Evolutionary conservation across 2,329 filamentous ascomycete genomes (phyloP), one percentile per base, ranked within the genome.

Genomic region (Didymella segeticola): DNA sequence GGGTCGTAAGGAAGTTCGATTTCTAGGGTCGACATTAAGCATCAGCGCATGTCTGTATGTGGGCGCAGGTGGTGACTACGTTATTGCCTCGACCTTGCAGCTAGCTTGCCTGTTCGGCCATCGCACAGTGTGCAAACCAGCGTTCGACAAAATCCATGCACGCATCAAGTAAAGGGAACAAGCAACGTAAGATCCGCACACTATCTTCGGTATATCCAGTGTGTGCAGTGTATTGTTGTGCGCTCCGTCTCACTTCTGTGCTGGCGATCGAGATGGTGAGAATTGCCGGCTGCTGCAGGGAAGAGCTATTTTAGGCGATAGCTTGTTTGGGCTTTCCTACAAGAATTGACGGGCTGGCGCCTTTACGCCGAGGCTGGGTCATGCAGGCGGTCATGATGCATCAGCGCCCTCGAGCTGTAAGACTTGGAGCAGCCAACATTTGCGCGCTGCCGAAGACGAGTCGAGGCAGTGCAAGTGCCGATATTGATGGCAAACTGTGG

Each of bases 271-370:
- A 38, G 20, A 12, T 29, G 43, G 26, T 33, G 38, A 38, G 19
- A 19, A 26, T 39, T 23, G 29, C 39, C 31, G 15, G 39, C 45
- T 36, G 41, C 34, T 53, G 42, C 33, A 57, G 43, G 53, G 45
- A 53, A 51, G 45, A 38, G 46, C 56, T 61, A 63, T 63, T 62
- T 58, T 63, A 47, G 56, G 58, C 30, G 36, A 33, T 50, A 58
- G 59, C 62, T 64, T 63, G 57, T 62, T 63, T 45, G 15, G 15
- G 17, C 15, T 15, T 17, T 25, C 45, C 47, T 57, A 57, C 62
- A 64, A 66, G 56, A 64, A 52, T 62, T 61, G 52, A 56, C 64
- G 61, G 58, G 15, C 41, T n/a, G 20, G 34, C 34, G 34, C 20
- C 22, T n/a, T 36, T 36, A 19, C 17, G 12, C 17, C 15, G 33